Conservation (phyloP, 805 yeast species). For the Candida hispaniensis region DNA sequence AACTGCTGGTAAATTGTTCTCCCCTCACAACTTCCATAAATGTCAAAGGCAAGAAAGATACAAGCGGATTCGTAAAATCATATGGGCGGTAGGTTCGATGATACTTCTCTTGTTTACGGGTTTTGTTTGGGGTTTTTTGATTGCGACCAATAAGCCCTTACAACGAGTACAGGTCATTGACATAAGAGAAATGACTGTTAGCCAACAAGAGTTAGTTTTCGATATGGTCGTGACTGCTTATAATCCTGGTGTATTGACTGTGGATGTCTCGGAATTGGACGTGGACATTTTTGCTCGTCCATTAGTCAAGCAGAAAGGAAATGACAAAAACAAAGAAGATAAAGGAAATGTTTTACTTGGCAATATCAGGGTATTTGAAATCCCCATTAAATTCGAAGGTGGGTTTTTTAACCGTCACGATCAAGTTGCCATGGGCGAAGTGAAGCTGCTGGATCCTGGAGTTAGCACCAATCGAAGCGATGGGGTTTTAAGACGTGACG, state of each 20-base stretch:
- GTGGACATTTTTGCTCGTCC: conserved; percentile 64
- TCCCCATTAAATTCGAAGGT: conserved; percentile 66
- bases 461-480: too few relatives aligned
- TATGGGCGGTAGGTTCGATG: conserved; percentile 27
- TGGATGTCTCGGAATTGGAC: conserved; percentile 53
- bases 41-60: conserved; percentile 17
- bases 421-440: conserved; percentile 52
- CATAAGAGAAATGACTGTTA: conserved; percentile 62
- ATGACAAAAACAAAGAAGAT: conserved; percentile 20
- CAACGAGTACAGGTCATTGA: conserved; percentile 50
- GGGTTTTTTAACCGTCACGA: conserved; percentile 58
- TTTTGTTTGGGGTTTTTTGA: conserved; percentile 68
- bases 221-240: conserved; percentile 66
- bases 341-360: conserved; percentile 62
- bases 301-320: conserved; percentile 17
- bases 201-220: conserved; percentile 77
- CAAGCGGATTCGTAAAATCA: conserved; percentile 24
- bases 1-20: conserved; percentile 28
- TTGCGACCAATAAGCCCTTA: conserved; percentile 80
- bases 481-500: conserved; percentile 1
- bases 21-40: conserved; percentile 39
- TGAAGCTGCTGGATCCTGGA: conserved; percentile 69
- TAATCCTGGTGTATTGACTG: conserved; percentile 77
- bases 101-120: conserved; percentile 38
- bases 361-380: conserved; percentile 50